Percentiles rank a stretch among this genome's conserved stretches.
Conservation (phyloP, 768 basidiomycete species). For the Tulasnella sp. region DNA sequence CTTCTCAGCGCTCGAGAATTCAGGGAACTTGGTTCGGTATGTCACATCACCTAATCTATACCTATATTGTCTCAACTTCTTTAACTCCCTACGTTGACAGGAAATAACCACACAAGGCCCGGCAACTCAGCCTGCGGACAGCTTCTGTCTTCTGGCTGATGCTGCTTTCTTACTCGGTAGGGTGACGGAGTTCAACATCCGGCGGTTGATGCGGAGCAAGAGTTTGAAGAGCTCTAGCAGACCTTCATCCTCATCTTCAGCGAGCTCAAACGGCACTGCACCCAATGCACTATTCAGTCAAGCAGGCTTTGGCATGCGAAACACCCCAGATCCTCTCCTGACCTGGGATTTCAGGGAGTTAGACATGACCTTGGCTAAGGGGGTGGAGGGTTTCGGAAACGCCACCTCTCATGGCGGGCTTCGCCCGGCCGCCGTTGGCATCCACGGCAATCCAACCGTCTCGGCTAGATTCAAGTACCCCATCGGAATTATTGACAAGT, state of each 20-base stretch:
- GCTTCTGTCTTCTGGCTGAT: conserved; percentile 5
- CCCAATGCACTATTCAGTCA: not conserved
- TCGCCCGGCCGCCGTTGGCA: not conserved
- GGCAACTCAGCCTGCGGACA: conserved; percentile 4
- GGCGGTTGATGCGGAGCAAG: not conserved
- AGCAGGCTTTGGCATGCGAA: not conserved
- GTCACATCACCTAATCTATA: not conserved
- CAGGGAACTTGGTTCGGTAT: conserved; percentile 9
- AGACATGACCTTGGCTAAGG: not conserved
- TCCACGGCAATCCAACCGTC: not conserved
- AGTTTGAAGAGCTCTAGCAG: no score
- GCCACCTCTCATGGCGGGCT: no score
- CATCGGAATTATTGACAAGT: conserved; percentile 5
- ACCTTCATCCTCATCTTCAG: not conserved
- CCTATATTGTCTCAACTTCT: not conserved
- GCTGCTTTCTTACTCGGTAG: conserved; percentile 5
- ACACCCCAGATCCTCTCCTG: not conserved
- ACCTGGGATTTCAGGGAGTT: conserved; percentile 4
- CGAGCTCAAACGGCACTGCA: not conserved
- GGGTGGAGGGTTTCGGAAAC: conserved; percentile 3
- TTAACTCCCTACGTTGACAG: no score
- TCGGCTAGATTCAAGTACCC: conserved; percentile 4
- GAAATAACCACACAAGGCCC: no score
- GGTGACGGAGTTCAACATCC: not conserved
- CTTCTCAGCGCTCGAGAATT: not conserved